Conservation (phyloP, 2,329 filamentous ascomycete species). For the Calonectria multiphialidica region DNA sequence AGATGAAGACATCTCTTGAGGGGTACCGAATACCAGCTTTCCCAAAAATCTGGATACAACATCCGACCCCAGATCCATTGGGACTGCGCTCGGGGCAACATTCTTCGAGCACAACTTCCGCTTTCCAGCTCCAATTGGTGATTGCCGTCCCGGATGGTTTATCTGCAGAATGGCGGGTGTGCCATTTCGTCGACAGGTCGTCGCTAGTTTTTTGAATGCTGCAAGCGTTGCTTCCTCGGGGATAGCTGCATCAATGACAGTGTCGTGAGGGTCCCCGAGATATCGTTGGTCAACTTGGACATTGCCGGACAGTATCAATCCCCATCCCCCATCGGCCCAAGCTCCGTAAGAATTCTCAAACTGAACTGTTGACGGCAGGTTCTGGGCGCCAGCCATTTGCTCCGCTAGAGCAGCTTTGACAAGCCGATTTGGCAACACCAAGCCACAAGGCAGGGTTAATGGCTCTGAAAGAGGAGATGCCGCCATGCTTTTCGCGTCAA, state of each 20-base stretch:
- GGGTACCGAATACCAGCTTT: constrained; percentile 61
- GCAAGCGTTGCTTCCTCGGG: constrained; percentile 44
- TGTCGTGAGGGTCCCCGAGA: constrained; percentile 51
- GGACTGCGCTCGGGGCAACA: constrained; percentile 58
- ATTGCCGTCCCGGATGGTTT: constrained; percentile 62
- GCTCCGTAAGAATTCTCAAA: constrained; percentile 60
- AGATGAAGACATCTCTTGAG: constrained; percentile 64
- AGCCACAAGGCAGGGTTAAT: constrained; percentile 65
- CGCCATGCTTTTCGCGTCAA: constrained; percentile 15
- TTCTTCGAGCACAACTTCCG: constrained; percentile 52
- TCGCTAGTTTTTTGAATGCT: constrained; percentile 54
- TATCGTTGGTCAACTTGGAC: constrained; percentile 56
- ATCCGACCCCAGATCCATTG: constrained; percentile 55
- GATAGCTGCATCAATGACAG: constrained; percentile 43
- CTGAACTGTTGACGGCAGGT: constrained; percentile 55
- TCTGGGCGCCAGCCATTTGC: constrained; percentile 52
- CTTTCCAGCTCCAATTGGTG: constrained; percentile 52
- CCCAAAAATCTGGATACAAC: constrained; percentile 48
- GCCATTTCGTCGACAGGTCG: constrained; percentile 44
- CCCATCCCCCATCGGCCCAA: constrained; percentile 69
- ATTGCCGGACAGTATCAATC: constrained; percentile 64
- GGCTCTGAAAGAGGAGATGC: constrained; percentile 46
- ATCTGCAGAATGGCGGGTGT: constrained; percentile 59
- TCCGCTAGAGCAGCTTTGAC: constrained; percentile 65
- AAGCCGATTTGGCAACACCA: constrained; percentile 68